phyloP scores from a whole-genome alignment of 2,329 filamentous ascomycete genomes.

The Thelonectria blattea region DNA sequence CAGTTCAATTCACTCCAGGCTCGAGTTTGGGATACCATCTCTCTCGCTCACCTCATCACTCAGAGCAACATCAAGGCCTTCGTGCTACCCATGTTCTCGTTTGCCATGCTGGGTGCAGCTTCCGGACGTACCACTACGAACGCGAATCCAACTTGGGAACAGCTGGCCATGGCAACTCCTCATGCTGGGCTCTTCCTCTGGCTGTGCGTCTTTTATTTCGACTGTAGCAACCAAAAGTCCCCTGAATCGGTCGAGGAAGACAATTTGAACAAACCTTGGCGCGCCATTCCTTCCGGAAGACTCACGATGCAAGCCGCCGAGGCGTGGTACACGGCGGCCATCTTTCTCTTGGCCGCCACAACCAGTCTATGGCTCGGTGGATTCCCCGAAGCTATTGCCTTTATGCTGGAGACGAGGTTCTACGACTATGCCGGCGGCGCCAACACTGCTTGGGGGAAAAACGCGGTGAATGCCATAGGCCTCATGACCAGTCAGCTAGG shows the following conservation, averaged over 20 bases:
- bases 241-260: not conserved
- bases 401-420: not conserved
- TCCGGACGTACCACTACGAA: not conserved
- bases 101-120: not conserved
- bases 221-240: not conserved
- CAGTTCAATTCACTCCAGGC: not conserved
- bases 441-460: not conserved
- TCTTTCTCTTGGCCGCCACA: not conserved
- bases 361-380: conserved; percentile 2
- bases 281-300: not conserved
- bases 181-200: not conserved
- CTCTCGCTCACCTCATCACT: not conserved
- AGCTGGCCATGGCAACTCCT: not conserved
- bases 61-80: conserved; percentile 1
- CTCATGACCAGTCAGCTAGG: not conserved
- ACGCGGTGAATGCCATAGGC: not conserved
- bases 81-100: not conserved
- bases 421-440: not conserved
- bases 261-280: conserved; percentile 4
- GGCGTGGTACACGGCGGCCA: not conserved
- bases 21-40: not conserved
- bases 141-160: not conserved
- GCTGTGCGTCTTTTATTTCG: not conserved
- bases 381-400: not conserved
- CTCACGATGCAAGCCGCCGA: not conserved